Percentiles rank a stretch among this genome's conserved stretches.
Conservation (phyloP, 768 basidiomycete species). For the Strobilomyces confusus region DNA sequence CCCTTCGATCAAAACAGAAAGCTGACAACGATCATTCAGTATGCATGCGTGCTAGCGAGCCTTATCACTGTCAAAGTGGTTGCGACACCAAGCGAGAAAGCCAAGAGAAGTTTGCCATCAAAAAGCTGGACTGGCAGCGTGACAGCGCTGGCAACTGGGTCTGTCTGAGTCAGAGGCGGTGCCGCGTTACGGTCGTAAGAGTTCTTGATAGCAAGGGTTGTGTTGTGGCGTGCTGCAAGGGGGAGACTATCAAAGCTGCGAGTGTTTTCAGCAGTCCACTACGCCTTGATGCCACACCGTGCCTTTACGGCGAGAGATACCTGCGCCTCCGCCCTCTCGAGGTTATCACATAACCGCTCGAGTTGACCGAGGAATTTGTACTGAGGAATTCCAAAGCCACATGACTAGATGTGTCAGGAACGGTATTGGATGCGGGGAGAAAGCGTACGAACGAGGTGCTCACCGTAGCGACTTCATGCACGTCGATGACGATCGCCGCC, state of each 20-base stretch:
- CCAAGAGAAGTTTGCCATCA: constrained; percentile 15
- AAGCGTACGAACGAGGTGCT: constrained; percentile 7
- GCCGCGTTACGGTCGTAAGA: constrained; percentile 19
- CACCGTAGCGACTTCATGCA: constrained; percentile 54
- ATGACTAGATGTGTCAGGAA: constrained; percentile 44
- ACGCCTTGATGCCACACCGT: constrained; percentile 46
- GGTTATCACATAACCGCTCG: constrained; percentile 40
- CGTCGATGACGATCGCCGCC: constrained; percentile 55
- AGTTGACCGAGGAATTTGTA: constrained; percentile 55
- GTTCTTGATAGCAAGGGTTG: constrained; percentile 13
- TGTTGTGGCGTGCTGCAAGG: constrained; percentile 33
- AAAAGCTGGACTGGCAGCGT: not conserved
- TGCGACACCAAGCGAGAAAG: constrained; percentile 31
- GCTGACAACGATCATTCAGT: not conserved
- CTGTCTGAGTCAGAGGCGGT: not conserved
- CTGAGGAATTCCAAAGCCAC: constrained; percentile 61
- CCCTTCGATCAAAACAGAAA: not conserved
- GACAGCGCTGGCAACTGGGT: not conserved
- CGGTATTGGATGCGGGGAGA: too few relatives aligned
- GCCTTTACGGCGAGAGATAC: constrained; percentile 21
- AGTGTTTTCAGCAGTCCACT: constrained; percentile 51
- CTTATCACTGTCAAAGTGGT: constrained; percentile 14
- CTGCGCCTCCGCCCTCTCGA: constrained; percentile 41
- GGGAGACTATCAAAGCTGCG: constrained; percentile 57
- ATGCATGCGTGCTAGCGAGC: constrained; percentile 5